These are phyloP conservation scores for Coemansia sp. DNA, from an alignment of 192 early-diverging fungal genomes.

Conservation along the genomic window DNA sequence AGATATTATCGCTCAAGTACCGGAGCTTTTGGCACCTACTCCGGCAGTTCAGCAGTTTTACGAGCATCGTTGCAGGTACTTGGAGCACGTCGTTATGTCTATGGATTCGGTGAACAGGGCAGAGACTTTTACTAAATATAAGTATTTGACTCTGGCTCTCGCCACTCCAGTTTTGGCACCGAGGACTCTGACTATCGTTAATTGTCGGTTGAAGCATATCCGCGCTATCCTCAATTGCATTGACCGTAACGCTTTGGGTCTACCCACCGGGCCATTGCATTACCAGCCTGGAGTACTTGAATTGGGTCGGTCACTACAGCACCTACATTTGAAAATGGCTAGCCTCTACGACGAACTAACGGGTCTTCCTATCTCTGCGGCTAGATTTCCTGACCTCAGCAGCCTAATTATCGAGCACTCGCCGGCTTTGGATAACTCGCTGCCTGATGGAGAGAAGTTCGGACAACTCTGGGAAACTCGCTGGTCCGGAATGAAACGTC, in stretches of 20 bases:
- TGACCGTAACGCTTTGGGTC: conserved; percentile 49
- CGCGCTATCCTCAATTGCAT: conserved; percentile 54
- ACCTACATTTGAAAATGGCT: conserved; percentile 50
- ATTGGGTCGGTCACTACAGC: conserved; percentile 37
- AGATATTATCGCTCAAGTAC: conserved; percentile 50
- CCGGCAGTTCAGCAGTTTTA: conserved; percentile 52
- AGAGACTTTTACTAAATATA: conserved; percentile 54
- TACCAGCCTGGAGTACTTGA: conserved; percentile 46
- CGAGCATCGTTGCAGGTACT: conserved; percentile 47
- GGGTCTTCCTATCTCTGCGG: conserved; percentile 40
- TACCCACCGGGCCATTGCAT: conserved; percentile 36
- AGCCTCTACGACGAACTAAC: conserved; percentile 51
- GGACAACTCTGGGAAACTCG: conserved; percentile 52
- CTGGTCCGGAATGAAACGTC: conserved; percentile 40
- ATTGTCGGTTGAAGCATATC: conserved; percentile 51
- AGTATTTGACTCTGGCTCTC: conserved; percentile 45
- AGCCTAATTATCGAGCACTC: conserved; percentile 54
- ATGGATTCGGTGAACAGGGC: conserved; percentile 55
- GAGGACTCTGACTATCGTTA: conserved; percentile 49
- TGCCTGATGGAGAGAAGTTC: conserved; percentile 48
- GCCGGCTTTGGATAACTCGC: conserved; percentile 50
- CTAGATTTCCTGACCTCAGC: conserved; percentile 37
- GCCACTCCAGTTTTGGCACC: conserved; percentile 51
- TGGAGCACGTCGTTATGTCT: conserved; percentile 53
- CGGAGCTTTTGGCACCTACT: conserved; percentile 43